Evolutionary conservation across 2,329 filamentous ascomycete genomes (phyloP).

Genomic region (Botrytis sinoallii): DNA sequence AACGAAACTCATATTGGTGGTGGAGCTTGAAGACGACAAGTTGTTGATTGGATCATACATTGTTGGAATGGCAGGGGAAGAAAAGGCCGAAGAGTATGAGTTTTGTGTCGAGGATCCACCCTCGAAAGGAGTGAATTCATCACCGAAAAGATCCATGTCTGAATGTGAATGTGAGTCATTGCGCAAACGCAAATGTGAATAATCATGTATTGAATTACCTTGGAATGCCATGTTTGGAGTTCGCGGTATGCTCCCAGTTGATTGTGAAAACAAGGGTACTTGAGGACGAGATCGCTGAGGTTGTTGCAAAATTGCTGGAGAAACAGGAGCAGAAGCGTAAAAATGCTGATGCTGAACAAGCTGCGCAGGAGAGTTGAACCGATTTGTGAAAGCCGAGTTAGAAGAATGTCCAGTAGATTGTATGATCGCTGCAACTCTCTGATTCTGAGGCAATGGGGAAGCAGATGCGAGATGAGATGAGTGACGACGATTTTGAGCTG

Average conservation of each 20-base stretch:
- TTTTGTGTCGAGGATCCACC: slow-evolving; percentile 34
- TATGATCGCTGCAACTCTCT: slow-evolving; percentile 57
- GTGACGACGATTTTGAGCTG: slow-evolving; percentile 48
- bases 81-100: slow-evolving; percentile 33
- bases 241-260: slow-evolving; percentile 49
- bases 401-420: slow-evolving; percentile 54
- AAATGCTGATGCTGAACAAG: slow-evolving; percentile 54
- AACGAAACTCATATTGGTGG: slow-evolving; percentile 64
- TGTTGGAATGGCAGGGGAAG: slow-evolving; percentile 39
- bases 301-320: slow-evolving; percentile 55
- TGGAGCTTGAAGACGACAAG: slow-evolving; percentile 41
- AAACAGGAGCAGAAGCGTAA: slow-evolving; percentile 64
- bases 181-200: slow-evolving; percentile 23
- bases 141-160: slow-evolving; percentile 53
- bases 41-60: slow-evolving; percentile 50
- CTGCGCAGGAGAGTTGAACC: slow-evolving; percentile 54
- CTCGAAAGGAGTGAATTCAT: slow-evolving; percentile 57
- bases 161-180: slow-evolving; percentile 36
- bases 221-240: slow-evolving; percentile 52
- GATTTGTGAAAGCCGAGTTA: slow-evolving; percentile 54
- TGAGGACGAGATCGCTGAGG: slow-evolving; percentile 59
- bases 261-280: slow-evolving; percentile 68
- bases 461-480: slow-evolving; percentile 52
- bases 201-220: slow-evolving; percentile 45
- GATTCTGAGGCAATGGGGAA: slow-evolving; percentile 51